Conservation (phyloP, 495 filamentous ascomycete genomes). For the Talaromyces borbonicus region DNA sequence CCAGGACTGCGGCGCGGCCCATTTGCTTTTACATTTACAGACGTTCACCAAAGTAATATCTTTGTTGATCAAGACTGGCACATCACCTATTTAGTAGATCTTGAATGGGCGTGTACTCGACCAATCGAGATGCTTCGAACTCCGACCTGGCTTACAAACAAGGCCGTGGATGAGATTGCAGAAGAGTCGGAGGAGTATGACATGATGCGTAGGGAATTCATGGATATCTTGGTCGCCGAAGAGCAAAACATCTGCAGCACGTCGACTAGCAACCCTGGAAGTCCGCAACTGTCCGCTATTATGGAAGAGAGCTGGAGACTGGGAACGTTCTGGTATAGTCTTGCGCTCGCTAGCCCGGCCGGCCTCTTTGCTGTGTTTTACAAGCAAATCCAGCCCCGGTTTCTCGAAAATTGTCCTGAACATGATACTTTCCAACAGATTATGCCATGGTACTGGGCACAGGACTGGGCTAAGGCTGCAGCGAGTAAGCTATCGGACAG, state of each 20-base stretch:
- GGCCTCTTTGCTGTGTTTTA: conserved; percentile 15
- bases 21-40: conserved; percentile 15
- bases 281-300: conserved; percentile 7
- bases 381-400: conserved; percentile 12
- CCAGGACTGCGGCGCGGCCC: conserved; percentile 14
- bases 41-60: conserved; percentile 22
- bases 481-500: conserved; percentile 13
- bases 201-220: conserved; percentile 8
- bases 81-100: conserved; percentile 18
- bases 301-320: conserved; percentile 14
- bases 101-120: conserved; percentile 21
- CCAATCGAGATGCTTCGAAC: conserved; percentile 19
- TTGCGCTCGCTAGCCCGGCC: conserved; percentile 16
- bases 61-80: conserved; percentile 17
- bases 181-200: conserved; percentile 7
- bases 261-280: background rate
- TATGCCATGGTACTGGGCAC: conserved; percentile 15
- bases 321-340: conserved; percentile 16
- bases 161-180: conserved; percentile 7
- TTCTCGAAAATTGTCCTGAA: conserved; percentile 5
- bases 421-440: conserved; percentile 15
- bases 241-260: background rate
- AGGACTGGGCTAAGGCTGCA: conserved; percentile 11
- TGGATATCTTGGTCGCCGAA: conserved; percentile 5
- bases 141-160: conserved; percentile 20